phyloP scores from a whole-genome alignment of 2,329 filamentous ascomycete species.

The Periconia macrospinosa region DNA sequence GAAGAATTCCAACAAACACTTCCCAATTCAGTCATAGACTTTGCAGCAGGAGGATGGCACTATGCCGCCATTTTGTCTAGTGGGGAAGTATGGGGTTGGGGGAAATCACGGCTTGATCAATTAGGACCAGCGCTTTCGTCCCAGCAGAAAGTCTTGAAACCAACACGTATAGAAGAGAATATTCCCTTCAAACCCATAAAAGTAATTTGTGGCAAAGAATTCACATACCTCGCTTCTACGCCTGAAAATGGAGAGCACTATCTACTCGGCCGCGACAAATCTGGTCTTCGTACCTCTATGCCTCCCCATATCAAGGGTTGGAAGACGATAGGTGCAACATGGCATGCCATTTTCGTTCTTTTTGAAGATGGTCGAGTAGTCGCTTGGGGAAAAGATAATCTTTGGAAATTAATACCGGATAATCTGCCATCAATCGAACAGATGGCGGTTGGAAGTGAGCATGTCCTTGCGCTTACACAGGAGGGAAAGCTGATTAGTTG shows the following conservation, averaged over 20 bases:
- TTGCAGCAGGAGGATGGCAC: constrained; percentile 78
- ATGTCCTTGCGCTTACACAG: constrained; percentile 72
- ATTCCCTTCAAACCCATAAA: constrained; percentile 64
- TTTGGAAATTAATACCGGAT: constrained; percentile 73
- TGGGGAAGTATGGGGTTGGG: constrained; percentile 86
- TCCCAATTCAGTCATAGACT: constrained; percentile 52
- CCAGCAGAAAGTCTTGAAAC: constrained; percentile 42
- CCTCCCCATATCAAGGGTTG: constrained; percentile 60
- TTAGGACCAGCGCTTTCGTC: constrained; percentile 58
- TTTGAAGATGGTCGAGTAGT: constrained; percentile 61
- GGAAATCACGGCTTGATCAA: constrained; percentile 82
- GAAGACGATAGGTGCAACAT: constrained; percentile 74
- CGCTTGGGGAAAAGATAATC: constrained; percentile 84
- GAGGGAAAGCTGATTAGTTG: constrained; percentile 74
- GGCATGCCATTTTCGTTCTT: constrained; percentile 79
- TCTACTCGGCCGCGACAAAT: constrained; percentile 77
- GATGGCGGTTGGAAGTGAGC: constrained; percentile 88
- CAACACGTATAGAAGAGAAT: constrained; percentile 32
- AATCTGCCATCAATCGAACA: constrained; percentile 60
- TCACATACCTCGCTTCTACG: constrained; percentile 70
- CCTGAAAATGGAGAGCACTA: constrained; percentile 60
- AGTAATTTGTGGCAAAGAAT: constrained; percentile 81
- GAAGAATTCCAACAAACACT: not conserved
- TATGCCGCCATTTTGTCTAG: constrained; percentile 71
- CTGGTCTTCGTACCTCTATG: constrained; percentile 61